A percentile compares a stretch with the other conserved stretches of the same genome.
phyloP scores from a whole-genome alignment of 2,329 filamentous ascomycete genomes.

The Beauveria medogensis region DNA sequence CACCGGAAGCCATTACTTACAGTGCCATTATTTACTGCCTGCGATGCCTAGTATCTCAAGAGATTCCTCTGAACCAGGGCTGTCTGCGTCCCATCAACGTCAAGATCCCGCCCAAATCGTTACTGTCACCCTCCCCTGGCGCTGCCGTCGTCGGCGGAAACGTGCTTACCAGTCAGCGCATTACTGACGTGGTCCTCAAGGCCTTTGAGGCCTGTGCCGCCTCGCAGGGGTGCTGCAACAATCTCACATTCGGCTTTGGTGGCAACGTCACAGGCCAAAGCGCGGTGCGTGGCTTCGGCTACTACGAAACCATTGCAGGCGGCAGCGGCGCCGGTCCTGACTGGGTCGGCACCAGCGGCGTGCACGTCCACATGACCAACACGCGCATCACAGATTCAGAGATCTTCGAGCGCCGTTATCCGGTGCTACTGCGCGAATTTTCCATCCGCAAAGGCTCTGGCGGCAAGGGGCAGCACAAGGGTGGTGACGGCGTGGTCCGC shows the following conservation, averaged over 20 bases:
- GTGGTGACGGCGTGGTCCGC: constrained; percentile 66
- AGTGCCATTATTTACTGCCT: constrained; percentile 85
- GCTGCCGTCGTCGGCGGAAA: constrained; percentile 80
- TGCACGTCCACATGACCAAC: constrained; percentile 59
- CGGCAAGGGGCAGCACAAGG: constrained; percentile 56
- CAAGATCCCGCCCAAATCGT: constrained; percentile 62
- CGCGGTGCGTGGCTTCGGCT: constrained; percentile 34
- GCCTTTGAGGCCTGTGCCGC: constrained; percentile 75
- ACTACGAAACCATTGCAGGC: constrained; percentile 54
- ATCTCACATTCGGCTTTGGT: constrained; percentile 72
- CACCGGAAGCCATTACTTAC: constrained; percentile 73
- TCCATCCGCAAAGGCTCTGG: constrained; percentile 54
- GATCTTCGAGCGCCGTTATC: constrained; percentile 48
- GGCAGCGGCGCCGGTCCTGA: constrained; percentile 62
- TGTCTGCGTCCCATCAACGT: constrained; percentile 70
- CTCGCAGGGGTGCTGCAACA: constrained; percentile 74
- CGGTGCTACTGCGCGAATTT: constrained; percentile 65
- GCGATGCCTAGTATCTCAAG: constrained; percentile 68
- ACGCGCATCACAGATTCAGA: constrained; percentile 59
- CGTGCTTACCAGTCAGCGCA: constrained; percentile 44
- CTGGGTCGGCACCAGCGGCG: constrained; percentile 35
- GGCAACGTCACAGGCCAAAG: constrained; percentile 31
- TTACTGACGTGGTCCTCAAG: constrained; percentile 45
- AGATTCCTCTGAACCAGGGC: constrained; percentile 79
- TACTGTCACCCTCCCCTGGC: constrained; percentile 66